Conservation (phyloP, 2,329 filamentous ascomycete genomes). For the Bipolaris gigantea region DNA sequence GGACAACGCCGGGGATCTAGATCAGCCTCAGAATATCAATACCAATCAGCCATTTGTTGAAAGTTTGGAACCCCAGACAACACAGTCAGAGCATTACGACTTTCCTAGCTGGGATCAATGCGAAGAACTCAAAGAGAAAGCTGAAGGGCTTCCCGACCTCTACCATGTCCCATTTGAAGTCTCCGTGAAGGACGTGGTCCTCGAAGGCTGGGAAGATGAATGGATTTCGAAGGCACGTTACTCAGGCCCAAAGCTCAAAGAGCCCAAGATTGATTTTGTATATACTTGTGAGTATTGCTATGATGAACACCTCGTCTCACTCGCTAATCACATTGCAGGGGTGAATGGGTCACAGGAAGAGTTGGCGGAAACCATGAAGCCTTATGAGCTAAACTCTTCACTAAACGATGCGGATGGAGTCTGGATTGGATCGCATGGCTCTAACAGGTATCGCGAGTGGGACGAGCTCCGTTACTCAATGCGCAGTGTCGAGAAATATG, state of each 20-base stretch:
- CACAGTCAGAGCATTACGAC: neutral
- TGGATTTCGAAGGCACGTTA: constrained; percentile 47
- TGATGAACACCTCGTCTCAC: neutral
- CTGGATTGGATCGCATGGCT: constrained; percentile 48
- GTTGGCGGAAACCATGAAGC: constrained; percentile 43
- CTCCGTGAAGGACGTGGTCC: constrained; percentile 30
- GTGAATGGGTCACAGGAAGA: constrained; percentile 49
- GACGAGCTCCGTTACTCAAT: constrained; percentile 51
- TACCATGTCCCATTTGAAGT: neutral
- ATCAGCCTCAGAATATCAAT: neutral
- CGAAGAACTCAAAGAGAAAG: neutral
- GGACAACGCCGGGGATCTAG: neutral
- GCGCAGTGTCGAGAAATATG: constrained; percentile 48
- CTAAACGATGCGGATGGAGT: constrained; percentile 48
- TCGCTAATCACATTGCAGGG: constrained; percentile 42
- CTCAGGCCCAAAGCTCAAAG: constrained; percentile 36
- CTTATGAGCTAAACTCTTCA: constrained; percentile 47
- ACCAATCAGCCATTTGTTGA: neutral
- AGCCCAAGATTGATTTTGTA: constrained; percentile 51
- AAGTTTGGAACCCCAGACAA: neutral
- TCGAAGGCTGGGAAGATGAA: constrained; percentile 50
- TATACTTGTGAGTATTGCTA: neutral
- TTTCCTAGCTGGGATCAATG: neutral
- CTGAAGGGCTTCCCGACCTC: neutral
- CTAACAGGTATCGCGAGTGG: constrained; percentile 52